Evolutionary conservation across 495 filamentous ascomycete species (phyloP).

Genomic region (Daldinia childiae): DNA sequence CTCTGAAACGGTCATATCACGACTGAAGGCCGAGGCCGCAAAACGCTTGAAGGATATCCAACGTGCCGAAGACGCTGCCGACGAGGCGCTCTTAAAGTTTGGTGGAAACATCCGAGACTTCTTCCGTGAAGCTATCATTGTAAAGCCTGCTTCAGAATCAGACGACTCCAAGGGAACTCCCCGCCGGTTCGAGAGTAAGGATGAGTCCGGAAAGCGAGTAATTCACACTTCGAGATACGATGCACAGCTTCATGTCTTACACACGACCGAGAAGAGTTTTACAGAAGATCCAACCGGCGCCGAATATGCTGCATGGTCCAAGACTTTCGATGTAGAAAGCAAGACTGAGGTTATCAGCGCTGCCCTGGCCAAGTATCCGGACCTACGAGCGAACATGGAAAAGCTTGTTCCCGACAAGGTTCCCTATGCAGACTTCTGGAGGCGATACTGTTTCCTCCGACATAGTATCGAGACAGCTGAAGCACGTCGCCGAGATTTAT

Average conservation of each 20-base stretch:
- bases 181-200: constrained; percentile 90
- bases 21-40: constrained; percentile 81
- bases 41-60: constrained; percentile 91
- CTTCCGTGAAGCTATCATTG: constrained; percentile 87
- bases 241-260: constrained; percentile 93
- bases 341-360: constrained; percentile 86
- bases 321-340: constrained; percentile 78
- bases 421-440: constrained; percentile 91
- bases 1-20: constrained; percentile 81
- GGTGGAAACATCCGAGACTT: constrained; percentile 91
- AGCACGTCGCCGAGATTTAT: constrained; percentile 83
- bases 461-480: constrained; percentile 97
- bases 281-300: constrained; percentile 78
- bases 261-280: constrained; percentile 86
- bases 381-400: constrained; percentile 92
- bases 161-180: constrained; percentile 53
- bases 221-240: constrained; percentile 95
- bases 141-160: constrained; percentile 66
- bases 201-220: constrained; percentile 86
- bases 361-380: constrained; percentile 87
- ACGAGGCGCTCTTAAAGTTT: constrained; percentile 94
- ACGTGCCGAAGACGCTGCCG: constrained; percentile 94
- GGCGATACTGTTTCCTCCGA: constrained; percentile 92
- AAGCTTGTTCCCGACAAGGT: constrained; percentile 91
- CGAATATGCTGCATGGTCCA: constrained; percentile 78